A percentile compares a stretch with the other conserved stretches of the same genome.
phyloP scores from a whole-genome alignment of 2,329 filamentous ascomycete genomes.

The Ophiosphaerella herpotricha region DNA sequence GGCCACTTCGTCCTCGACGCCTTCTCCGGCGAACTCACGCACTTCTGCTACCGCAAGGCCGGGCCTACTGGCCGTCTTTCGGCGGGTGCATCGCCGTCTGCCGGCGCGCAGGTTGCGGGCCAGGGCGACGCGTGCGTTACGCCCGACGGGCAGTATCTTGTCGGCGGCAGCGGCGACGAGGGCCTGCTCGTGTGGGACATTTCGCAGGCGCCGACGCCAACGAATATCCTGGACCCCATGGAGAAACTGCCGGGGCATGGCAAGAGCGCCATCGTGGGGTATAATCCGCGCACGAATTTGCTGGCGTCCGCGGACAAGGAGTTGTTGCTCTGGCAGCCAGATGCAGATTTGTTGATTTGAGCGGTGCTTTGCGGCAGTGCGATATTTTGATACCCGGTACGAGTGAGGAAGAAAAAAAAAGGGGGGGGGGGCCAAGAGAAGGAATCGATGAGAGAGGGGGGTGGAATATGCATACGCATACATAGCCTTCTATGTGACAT shows the following conservation, averaged over 20 bases:
- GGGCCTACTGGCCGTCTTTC: slow-evolving; percentile 52
- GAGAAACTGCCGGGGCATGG: slow-evolving; percentile 66
- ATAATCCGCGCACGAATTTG: slow-evolving; percentile 91
- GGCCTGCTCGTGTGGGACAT: slow-evolving; percentile 89
- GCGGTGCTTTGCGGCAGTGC: neutral
- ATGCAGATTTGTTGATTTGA: slow-evolving; percentile 49
- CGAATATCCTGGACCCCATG: slow-evolving; percentile 65
- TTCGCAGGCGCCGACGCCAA: slow-evolving; percentile 54
- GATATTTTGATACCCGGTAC: too few species aligned
- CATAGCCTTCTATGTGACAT: too few species aligned
- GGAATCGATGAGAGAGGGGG: too few species aligned
- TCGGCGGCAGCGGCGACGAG: slow-evolving; percentile 73
- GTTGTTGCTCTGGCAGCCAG: slow-evolving; percentile 55
- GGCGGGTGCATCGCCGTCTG: slow-evolving; percentile 47
- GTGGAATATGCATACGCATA: too few species aligned
- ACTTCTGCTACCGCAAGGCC: slow-evolving; percentile 64
- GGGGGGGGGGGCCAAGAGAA: too few species aligned
- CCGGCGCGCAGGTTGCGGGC: slow-evolving; percentile 41
- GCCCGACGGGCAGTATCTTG: slow-evolving; percentile 84
- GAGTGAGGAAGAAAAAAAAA: too few species aligned
- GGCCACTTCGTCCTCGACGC: slow-evolving; percentile 95
- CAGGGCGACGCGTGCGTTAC: slow-evolving; percentile 85
- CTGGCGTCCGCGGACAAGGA: slow-evolving; percentile 89
- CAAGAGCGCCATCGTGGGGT: slow-evolving; percentile 75
- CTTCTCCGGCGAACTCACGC: slow-evolving; percentile 79